Percentiles rank a stretch among this genome's conserved stretches.
Conservation (phyloP, 139 green algal genomes). For the Volvox reticuliferus region DNA sequence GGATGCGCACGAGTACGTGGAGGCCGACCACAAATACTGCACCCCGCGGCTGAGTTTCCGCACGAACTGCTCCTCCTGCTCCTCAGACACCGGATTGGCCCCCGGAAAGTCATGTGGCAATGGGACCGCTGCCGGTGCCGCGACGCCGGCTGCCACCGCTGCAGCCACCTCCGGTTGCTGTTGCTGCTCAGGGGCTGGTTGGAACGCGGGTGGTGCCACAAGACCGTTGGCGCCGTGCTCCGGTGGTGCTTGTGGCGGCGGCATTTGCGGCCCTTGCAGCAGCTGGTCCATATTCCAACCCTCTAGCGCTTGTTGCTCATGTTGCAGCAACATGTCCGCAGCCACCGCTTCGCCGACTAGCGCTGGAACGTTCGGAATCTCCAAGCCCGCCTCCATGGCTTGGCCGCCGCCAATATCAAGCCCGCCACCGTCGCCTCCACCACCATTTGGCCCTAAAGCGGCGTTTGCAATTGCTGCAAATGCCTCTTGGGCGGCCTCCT, state of each 20-base stretch:
- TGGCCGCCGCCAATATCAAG: no score
- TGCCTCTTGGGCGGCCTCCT: no score
- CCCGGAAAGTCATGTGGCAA: not conserved
- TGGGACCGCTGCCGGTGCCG: not conserved
- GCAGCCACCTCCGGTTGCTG: not conserved
- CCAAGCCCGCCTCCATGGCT: no score
- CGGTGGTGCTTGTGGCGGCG: not conserved
- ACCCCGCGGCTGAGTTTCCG: slow-evolving; percentile 26
- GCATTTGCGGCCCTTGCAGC: not conserved
- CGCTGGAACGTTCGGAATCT: no score
- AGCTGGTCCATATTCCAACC: not conserved
- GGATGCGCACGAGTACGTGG: not conserved
- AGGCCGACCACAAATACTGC: slow-evolving; percentile 10
- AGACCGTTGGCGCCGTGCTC: not conserved
- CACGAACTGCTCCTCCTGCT: not conserved
- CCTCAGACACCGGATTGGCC: not conserved
- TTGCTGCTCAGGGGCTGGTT: not conserved
- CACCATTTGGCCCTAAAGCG: no score
- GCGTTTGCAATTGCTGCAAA: no score
- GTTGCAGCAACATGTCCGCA: no score
- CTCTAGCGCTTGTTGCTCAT: no score
- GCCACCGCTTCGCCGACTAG: no score
- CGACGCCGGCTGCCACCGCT: not conserved
- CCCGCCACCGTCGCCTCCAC: no score
- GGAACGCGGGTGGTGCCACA: not conserved